phyloP scores from a whole-genome alignment of 345 rosid genomes.

The Linum lewisii region DNA sequence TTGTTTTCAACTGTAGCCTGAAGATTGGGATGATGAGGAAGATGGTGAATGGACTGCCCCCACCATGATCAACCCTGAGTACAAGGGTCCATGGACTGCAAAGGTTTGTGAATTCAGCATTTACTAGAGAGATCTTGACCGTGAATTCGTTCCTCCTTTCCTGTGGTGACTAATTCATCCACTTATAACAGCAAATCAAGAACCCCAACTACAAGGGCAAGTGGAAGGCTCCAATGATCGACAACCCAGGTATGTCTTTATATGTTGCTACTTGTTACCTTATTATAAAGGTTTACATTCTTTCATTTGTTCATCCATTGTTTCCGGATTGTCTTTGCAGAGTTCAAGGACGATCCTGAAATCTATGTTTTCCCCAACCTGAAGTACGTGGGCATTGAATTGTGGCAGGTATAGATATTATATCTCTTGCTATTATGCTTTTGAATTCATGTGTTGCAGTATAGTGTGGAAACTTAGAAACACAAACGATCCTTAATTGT shows the following conservation, averaged over 20 bases:
- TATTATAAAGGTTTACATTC: not conserved
- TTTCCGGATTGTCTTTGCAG: too few species aligned
- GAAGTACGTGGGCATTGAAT: conserved; percentile 90
- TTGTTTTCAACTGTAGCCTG: conserved; percentile 45
- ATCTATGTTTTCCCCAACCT: conserved; percentile 76
- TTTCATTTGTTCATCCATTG: too few species aligned
- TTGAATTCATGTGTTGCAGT: too few species aligned
- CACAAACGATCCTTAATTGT: too few species aligned
- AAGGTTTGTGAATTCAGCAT: conserved; percentile 45
- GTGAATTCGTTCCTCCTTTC: not conserved
- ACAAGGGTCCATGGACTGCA: conserved; percentile 88
- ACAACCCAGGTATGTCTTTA: conserved; percentile 79
- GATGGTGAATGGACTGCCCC: conserved; percentile 99
- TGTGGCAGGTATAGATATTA: too few species aligned
- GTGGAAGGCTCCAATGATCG: conserved; percentile 96
- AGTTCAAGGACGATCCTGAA: conserved; percentile 92
- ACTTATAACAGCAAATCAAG: conserved; percentile 65
- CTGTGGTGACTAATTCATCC: not conserved
- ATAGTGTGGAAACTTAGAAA: too few species aligned
- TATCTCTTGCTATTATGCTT: too few species aligned
- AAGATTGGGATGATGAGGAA: conserved; percentile 99
- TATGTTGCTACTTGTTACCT: not conserved
- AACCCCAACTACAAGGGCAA: conserved; percentile 91
- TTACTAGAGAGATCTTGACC: not conserved
- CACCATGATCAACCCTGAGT: conserved; percentile 90